Evolutionary conservation across 805 yeast species (phyloP).

Genomic region (Priceomyces fermenticarens): DNA sequence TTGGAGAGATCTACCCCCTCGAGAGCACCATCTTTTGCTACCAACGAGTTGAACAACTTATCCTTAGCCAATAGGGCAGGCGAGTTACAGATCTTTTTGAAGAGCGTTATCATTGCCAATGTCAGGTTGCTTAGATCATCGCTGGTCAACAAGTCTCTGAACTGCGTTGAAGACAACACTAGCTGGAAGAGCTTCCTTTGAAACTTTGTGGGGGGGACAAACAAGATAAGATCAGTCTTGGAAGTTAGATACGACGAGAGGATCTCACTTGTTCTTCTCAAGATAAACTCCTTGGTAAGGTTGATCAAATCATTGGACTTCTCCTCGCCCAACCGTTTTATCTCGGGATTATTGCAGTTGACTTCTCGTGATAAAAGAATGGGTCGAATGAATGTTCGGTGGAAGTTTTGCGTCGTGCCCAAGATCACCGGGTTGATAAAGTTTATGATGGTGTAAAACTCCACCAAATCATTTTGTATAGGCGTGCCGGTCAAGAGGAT

Average conservation of each 20-base stretch:
- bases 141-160: conserved; percentile 26
- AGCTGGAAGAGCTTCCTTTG: conserved; percentile 57
- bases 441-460: conserved; percentile 76
- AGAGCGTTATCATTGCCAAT: conserved; percentile 65
- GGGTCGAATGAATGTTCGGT: conserved; percentile 63
- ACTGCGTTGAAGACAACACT: conserved; percentile 39
- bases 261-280: conserved; percentile 67
- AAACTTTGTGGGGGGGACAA: conserved; percentile 67
- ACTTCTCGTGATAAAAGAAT: conserved; percentile 67
- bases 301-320: conserved; percentile 61
- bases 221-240: conserved; percentile 71
- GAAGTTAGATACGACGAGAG: conserved; percentile 62
- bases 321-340: conserved; percentile 55
- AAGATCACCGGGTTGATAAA: conserved; percentile 83
- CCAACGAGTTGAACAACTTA: conserved; percentile 27
- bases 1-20: conserved; percentile 20
- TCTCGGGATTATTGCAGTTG: conserved; percentile 48
- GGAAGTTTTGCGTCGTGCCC: conserved; percentile 59
- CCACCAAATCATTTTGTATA: conserved; percentile 85
- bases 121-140: conserved; percentile 38
- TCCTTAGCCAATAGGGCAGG: conserved; percentile 62
- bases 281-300: conserved; percentile 61
- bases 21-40: conserved; percentile 11
- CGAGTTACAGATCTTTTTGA: conserved; percentile 82
- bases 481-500: conserved; percentile 86